These are phyloP conservation scores for Trichoderma gamsii DNA, from an alignment of 495 filamentous ascomycete species.

Conservation along the genomic window DNA sequence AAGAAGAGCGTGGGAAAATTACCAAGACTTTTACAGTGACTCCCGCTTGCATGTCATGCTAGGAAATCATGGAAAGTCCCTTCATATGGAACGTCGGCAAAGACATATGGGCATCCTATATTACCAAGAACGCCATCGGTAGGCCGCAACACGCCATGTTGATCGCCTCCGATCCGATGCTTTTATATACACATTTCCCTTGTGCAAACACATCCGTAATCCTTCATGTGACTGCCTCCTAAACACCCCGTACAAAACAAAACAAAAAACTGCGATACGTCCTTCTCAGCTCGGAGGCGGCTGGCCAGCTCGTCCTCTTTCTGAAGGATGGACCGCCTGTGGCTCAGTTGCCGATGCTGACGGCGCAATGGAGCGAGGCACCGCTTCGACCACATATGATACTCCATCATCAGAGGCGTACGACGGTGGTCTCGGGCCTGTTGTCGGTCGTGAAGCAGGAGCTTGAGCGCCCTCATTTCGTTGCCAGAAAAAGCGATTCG, in stretches of 20 bases:
- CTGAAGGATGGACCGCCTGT: conserved; percentile 42
- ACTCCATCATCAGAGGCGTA: conserved; percentile 69
- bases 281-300: not conserved
- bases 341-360: conserved; percentile 30
- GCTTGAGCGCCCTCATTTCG: conserved; percentile 42
- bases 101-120: not conserved
- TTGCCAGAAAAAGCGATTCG: conserved; percentile 74
- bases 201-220: not conserved
- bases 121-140: not conserved
- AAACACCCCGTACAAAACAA: not conserved
- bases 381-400: conserved; percentile 58
- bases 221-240: not conserved
- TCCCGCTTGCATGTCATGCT: not conserved
- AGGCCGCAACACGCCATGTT: not conserved
- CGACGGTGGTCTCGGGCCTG: conserved; percentile 53
- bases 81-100: not conserved
- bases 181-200: not conserved
- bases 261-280: not conserved
- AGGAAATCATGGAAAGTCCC: not conserved
- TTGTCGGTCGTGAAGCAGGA: conserved; percentile 18
- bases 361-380: conserved; percentile 47
- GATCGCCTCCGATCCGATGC: not conserved
- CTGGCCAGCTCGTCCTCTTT: conserved; percentile 24
- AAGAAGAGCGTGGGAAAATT: too few relatives aligned
- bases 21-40: too few relatives aligned